Evolutionary conservation across 2,329 filamentous ascomycete genomes (phyloP), one percentile per base, ranked within the genome.

Genomic region (Xylaria sp.): DNA sequence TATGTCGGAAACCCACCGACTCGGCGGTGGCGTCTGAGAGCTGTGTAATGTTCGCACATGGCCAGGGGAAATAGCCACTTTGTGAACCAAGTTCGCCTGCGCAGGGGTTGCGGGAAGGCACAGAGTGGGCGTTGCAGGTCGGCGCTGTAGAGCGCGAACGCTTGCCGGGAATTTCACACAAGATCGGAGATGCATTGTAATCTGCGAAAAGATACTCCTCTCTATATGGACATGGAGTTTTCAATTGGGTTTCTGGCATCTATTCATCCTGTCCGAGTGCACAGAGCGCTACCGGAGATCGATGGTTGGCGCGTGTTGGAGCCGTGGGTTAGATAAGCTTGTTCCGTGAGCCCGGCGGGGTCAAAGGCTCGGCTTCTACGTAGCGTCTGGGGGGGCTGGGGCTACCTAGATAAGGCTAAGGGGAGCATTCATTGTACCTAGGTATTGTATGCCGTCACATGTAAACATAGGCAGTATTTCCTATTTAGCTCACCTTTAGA

Each of bases 1-100:
- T 41, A 89, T 83, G 60, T 89, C 84, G 4, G 87, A 84, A 35
- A 93, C 85, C 91, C 91, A 95, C 72, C 87, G 62, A 13, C 56
- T 43, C 3, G 67, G 81, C 17, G 87, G 80, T n/a, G 73, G 5
- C 10, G 58, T 17, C 5, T 21, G 10, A 13, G 43, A 9, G 15
- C 6, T 3, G 10, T 8, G 10, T 15, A 6, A 31, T 4, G n/a
- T 11, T 1, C 6, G 38, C n/a, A 81, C 69, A 70, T 81, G 19
- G 68, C 64, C 8, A 69, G 66, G 27, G 60, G 64, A 25, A 1
- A 27, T 19, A 4, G 10, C 19, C 4, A 40, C 29, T 64, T 11
- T 40, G 29, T 23, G 33, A 11, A 37, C 35, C 19, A 44, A 27
- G 48, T 17, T 11, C 25, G 25, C 27, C 10, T 17, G 43, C 33